Base-by-base conservation (phyloP, 2,329 filamentous ascomycete genomes). In the Exophiala lecanii-corni region DNA sequence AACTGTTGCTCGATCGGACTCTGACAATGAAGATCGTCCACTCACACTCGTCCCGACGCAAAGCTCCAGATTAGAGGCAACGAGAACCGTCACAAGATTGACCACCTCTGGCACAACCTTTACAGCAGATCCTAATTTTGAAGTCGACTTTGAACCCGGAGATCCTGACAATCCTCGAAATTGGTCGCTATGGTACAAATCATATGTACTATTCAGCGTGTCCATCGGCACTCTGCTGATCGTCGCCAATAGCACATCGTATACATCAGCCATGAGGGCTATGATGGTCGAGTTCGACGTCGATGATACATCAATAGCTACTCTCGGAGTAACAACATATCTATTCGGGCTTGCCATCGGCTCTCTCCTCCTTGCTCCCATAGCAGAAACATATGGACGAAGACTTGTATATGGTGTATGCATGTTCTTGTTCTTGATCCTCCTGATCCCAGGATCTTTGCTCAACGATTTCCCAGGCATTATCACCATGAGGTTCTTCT, bases 241-340 rank as follows among this genome's bases (percentile, higher is more conserved):
- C 57, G 81, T 88, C 12, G 60, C 88, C 34, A 87, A 89, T 59
- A 87, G 82, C 35, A 92, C 87, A 0, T 82, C 78, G 39, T 94
- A 92, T 60, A 88, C 86, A 1, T 78, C 81, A 1, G 82, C 81
- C 2, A 78, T 85, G 23, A 74, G 78, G 1, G 81, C 84, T 0
- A 77, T 94, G 62, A 77, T 79, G 57, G 61, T 71, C 10, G 81
- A 86, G 39, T 91, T 88, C 54, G 65, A 72, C 26, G 70, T 79
- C 13, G 59, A 68, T 5, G 73, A 68, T 10, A 71, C 77, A 23
- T 79, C 78, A 0, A 62, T 82, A n/a, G 75, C 82, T 1, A 85
- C 86, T 0, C 67, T 92, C 2, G 87, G 87, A 4, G 70, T 94
- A 33, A 92, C 87, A 0, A 82, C 82, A 0, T 94, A 92, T 58